Conservation (phyloP, 768 basidiomycete species). For the Mycena latifolia region DNA sequence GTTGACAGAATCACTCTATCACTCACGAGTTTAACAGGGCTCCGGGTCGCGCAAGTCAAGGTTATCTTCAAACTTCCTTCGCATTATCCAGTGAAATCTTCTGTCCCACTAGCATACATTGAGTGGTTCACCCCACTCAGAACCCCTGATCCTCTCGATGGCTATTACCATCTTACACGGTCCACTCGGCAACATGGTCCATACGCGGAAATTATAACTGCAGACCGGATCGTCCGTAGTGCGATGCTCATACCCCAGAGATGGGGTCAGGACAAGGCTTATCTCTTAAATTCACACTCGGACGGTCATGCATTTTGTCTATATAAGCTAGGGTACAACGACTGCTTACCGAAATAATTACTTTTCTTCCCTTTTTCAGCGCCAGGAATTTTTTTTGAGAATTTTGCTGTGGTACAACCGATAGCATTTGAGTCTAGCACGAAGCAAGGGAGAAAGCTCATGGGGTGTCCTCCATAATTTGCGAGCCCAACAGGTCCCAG, state of each 20-base stretch:
- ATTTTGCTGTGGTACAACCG: not conserved
- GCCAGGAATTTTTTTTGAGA: not conserved
- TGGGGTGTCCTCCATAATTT: too few species aligned
- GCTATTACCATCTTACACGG: conserved; percentile 21
- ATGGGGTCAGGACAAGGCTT: conserved; percentile 10
- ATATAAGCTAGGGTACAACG: conserved; percentile 17
- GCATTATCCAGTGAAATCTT: conserved; percentile 23
- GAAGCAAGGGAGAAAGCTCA: too few species aligned
- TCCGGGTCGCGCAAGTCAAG: conserved; percentile 37
- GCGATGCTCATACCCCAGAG: conserved; percentile 23
- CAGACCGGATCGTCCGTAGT: conserved; percentile 29
- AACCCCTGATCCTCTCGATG: conserved; percentile 31
- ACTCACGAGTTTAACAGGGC: conserved; percentile 14
- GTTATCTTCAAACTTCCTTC: conserved; percentile 42
- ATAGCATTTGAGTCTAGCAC: too few species aligned
- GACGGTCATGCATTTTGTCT: conserved; percentile 37
- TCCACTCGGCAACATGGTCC: conserved; percentile 22
- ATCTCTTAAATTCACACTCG: conserved; percentile 31
- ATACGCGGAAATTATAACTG: conserved; percentile 34
- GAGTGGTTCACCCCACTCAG: conserved; percentile 42
- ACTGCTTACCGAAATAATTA: conserved; percentile 1
- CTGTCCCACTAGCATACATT: conserved; percentile 38
- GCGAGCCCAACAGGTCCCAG: too few species aligned
- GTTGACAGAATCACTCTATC: too few species aligned
- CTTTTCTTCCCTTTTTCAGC: too few species aligned